These are phyloP conservation scores for Boletus rufocinnamomeus DNA, from an alignment of 768 basidiomycete species.

Conservation along the genomic window DNA sequence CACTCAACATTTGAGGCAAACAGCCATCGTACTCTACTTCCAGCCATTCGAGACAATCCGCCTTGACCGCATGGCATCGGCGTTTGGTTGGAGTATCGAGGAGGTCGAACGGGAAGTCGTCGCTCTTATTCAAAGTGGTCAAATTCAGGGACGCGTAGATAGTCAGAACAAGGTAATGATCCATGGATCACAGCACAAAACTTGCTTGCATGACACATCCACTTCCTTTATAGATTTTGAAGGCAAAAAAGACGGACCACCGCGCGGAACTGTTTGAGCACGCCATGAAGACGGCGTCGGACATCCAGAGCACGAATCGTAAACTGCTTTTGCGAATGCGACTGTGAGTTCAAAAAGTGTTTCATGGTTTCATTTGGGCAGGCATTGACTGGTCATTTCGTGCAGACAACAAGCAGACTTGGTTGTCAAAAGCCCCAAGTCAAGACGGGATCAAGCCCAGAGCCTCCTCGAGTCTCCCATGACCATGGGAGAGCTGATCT, in stretches of 20 bases:
- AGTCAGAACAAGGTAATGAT: slow-evolving; percentile 77
- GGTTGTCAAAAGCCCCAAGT: slow-evolving; percentile 65
- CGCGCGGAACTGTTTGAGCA: slow-evolving; percentile 74
- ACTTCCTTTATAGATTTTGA: slow-evolving; percentile 58
- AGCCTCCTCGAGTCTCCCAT: slow-evolving; percentile 19
- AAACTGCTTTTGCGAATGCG: slow-evolving; percentile 83
- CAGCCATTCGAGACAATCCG: slow-evolving; percentile 85
- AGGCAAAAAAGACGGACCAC: slow-evolving; percentile 77
- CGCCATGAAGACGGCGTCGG: slow-evolving; percentile 70
- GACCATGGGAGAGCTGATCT: slow-evolving; percentile 17
- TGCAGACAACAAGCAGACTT: slow-evolving; percentile 80
- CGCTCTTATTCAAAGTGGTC: slow-evolving; percentile 70
- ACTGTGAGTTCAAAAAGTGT: slow-evolving; percentile 52
- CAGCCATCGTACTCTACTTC: slow-evolving; percentile 86
- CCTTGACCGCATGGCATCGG: slow-evolving; percentile 79
- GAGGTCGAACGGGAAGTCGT: slow-evolving; percentile 77
- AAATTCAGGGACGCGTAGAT: slow-evolving; percentile 83
- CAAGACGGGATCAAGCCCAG: slow-evolving; percentile 26
- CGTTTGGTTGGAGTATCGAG: slow-evolving; percentile 80
- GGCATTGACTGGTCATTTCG: neutral
- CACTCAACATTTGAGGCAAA: slow-evolving; percentile 68
- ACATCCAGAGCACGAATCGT: slow-evolving; percentile 71
- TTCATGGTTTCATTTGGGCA: neutral
- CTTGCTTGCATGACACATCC: neutral
- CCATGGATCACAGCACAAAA: neutral